Evolutionary conservation across 2,329 filamentous ascomycete genomes (phyloP).

Genomic region (Fusarium siculi): DNA sequence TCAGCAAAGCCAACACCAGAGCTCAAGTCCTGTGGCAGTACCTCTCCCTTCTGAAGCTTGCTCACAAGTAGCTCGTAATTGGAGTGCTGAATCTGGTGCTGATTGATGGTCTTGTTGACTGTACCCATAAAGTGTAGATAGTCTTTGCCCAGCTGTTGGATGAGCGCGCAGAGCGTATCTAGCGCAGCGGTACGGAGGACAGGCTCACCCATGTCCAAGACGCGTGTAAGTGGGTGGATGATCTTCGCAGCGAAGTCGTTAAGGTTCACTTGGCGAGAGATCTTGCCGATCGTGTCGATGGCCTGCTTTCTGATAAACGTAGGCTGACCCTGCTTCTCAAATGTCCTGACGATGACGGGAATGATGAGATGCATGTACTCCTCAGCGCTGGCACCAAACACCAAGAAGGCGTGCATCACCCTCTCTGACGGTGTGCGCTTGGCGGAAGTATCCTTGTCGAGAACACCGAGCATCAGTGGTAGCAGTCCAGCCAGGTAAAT

Average conservation of each 20-base stretch:
- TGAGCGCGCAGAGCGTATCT: conserved; percentile 93
- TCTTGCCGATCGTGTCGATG: conserved; percentile 93
- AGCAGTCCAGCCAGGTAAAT: conserved; percentile 90
- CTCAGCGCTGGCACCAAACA: conserved; percentile 94
- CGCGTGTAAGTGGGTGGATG: conserved; percentile 89
- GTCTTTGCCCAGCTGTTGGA: conserved; percentile 95
- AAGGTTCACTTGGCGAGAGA: conserved; percentile 95
- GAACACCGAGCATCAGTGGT: conserved; percentile 91
- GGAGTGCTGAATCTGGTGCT: conserved; percentile 84
- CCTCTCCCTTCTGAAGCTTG: conserved; percentile 94
- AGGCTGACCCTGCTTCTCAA: conserved; percentile 88
- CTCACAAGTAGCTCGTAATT: conserved; percentile 93
- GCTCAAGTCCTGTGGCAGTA: conserved; percentile 92
- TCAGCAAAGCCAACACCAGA: conserved; percentile 84
- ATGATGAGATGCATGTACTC: conserved; percentile 99
- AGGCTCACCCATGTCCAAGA: conserved; percentile 79
- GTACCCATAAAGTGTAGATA: conserved; percentile 95
- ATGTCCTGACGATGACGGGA: conserved; percentile 91
- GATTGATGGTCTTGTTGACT: conserved; percentile 85
- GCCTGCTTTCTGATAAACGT: conserved; percentile 83
- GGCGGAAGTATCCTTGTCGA: conserved; percentile 83
- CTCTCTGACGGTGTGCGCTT: conserved; percentile 87
- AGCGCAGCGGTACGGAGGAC: conserved; percentile 82
- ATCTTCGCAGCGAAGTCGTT: conserved; percentile 97
- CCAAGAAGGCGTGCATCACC: conserved; percentile 92